Base-by-base conservation (phyloP, 1,284 basidiomycete species). In the Boletus holoroseus region DNA sequence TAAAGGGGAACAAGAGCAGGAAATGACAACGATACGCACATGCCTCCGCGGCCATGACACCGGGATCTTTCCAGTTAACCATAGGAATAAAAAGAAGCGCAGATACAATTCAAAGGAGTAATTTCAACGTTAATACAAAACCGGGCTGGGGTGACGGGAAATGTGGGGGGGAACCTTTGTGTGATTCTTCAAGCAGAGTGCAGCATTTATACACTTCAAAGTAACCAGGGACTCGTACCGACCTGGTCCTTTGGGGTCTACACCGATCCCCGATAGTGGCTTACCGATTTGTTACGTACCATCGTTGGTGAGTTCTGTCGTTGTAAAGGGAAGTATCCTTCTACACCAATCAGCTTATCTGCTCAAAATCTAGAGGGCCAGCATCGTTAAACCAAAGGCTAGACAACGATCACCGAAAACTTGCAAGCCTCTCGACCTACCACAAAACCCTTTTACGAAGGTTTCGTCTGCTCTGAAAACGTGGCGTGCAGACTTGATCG, bases 61-160 rank as follows among this genome's bases (percentile, higher is more conserved):
- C 55, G 30, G 76, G 70, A 56, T 74, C 68, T 39, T 71, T 73
- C 83, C 83, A 85, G 62, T 79, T 62, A 43, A 79, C 75, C 83
- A 83, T 83, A 35, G 44, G 37, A 44, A 55, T 40, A 45, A 55
- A 62, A 30, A 7, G 39, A 61, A 55, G 45, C 28, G 32, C n/a
- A 32, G 49, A 56, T 56, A 57, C 35, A 44, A 34, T 12, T 41
- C 26, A 49, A 51, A 49, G 30, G 48, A 40, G 16, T 18, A 34
- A 16, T 30, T 51, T 41, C 47, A 47, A 47, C 11, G 44, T 47
- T 34, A 22, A 42, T 37, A 58, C 51, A 47, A 56, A 53, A 44
- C 22, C 34, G 22, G 18, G 35, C 35, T 20, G 40, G 16, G 36
- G 15, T 38, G 31, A 44, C 34, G 31, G 46, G 46, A 50, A 28